A percentile compares a stretch with the other conserved stretches of the same genome.
Evolutionary conservation across 257 asterid species (phyloP).

Genomic region (Capsicum rhomboideum): DNA sequence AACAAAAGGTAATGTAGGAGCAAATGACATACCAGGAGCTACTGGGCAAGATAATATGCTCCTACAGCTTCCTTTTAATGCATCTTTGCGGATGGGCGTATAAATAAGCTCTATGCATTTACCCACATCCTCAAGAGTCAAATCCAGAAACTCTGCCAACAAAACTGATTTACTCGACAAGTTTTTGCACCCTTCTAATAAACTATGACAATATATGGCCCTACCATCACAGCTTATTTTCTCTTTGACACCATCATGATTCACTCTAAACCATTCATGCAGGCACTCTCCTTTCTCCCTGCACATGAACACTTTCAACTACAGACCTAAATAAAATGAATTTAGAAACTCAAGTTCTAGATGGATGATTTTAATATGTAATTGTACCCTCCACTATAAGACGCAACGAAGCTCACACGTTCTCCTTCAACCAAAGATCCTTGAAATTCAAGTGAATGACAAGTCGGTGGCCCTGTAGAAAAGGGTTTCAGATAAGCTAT

Average conservation of each 20-base stretch:
- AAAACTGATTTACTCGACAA: conserved; percentile 7
- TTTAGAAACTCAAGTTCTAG: not conserved
- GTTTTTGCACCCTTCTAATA: conserved; percentile 1
- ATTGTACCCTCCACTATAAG: conserved; percentile 86
- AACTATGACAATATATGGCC: not conserved
- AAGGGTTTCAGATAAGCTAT: not conserved
- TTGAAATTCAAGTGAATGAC: conserved; percentile 70
- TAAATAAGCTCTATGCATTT: conserved; percentile 59
- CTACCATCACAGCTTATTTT: conserved; percentile 59
- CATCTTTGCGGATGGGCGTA: conserved; percentile 85
- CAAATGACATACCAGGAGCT: conserved; percentile 58
- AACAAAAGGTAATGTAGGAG: not conserved
- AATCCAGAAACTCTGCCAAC: conserved; percentile 63
- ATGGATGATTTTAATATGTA: conserved; percentile 6
- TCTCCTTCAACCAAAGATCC: conserved; percentile 86
- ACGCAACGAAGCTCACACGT: conserved; percentile 50
- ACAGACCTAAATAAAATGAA: conserved; percentile 4
- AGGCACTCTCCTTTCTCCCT: conserved; percentile 83
- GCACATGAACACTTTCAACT: conserved; percentile 18
- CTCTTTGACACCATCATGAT: conserved; percentile 49
- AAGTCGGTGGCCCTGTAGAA: conserved; percentile 74
- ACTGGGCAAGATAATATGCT: conserved; percentile 54
- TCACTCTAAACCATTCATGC: conserved; percentile 77
- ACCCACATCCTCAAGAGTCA: conserved; percentile 67
- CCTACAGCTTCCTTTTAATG: conserved; percentile 53